Conservation (phyloP, 2,329 filamentous ascomycete species). For the Aureobasidium lini region DNA sequence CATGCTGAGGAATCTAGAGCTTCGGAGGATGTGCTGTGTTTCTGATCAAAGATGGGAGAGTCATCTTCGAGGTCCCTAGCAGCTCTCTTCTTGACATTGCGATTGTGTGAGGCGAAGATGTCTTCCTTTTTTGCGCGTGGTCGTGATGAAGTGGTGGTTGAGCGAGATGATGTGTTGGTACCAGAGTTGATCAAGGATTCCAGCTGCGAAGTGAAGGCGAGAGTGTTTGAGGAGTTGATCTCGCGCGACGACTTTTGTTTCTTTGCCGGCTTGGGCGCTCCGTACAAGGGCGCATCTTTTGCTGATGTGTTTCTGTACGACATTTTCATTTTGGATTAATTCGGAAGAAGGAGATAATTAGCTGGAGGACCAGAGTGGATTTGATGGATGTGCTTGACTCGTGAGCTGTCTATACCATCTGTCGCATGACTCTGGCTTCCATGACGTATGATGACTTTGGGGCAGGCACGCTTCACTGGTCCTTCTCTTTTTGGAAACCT, state of each 20-base stretch:
- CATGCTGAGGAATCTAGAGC: conserved; percentile 49
- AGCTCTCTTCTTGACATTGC: conserved; percentile 55
- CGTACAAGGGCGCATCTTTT: conserved; percentile 66
- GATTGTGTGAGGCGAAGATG: conserved; percentile 62
- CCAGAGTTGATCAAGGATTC: conserved; percentile 63
- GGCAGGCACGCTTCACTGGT: conserved; percentile 8
- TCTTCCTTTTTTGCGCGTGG: conserved; percentile 55
- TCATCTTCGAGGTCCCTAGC: conserved; percentile 49
- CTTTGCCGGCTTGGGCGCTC: conserved; percentile 62
- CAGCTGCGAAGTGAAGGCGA: conserved; percentile 84
- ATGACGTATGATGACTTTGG: background rate
- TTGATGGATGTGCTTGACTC: background rate
- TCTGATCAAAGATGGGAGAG: conserved; percentile 53
- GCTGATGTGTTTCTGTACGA: conserved; percentile 14
- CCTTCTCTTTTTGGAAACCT: background rate
- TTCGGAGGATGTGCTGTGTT: conserved; percentile 56
- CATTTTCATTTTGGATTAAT: background rate
- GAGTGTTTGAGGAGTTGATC: conserved; percentile 59
- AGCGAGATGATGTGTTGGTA: conserved; percentile 31
- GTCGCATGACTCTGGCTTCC: background rate
- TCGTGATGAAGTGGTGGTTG: conserved; percentile 37
- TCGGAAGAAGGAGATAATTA: background rate
- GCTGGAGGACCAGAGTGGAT: background rate
- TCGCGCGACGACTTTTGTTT: conserved; percentile 48
- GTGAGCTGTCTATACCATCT: background rate